Conservation (phyloP, 805 yeast species). For the Maudiozyma saulgeensis region DNA sequence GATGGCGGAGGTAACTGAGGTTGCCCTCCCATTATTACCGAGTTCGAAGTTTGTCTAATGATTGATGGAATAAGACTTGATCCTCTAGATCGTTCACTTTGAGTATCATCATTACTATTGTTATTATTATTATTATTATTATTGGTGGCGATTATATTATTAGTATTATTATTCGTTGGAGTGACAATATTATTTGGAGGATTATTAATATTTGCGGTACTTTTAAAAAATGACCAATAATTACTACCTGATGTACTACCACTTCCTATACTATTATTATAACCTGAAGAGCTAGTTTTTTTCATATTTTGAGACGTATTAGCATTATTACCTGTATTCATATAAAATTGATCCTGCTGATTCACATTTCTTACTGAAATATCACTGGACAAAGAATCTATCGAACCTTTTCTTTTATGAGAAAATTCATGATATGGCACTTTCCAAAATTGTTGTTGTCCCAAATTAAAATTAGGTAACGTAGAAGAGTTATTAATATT, state of each 20-base stretch:
- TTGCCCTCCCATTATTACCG: constrained; percentile 13
- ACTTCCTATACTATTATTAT: constrained; percentile 3
- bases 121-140: background rate
- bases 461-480: constrained; percentile 6
- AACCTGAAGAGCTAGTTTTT: background rate
- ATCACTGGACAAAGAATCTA: constrained; percentile 26
- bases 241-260: constrained; percentile 7
- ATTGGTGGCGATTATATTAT: background rate
- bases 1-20: constrained; percentile 10
- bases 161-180: background rate
- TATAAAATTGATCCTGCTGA: constrained; percentile 15
- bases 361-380: constrained; percentile 16
- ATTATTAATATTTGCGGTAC: constrained; percentile 4
- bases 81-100: constrained; percentile 15
- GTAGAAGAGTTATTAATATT: background rate
- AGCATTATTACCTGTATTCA: constrained; percentile 5
- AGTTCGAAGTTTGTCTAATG: constrained; percentile 13
- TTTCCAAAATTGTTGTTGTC: constrained; percentile 30
- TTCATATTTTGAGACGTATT: background rate
- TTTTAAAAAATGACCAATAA: constrained; percentile 19
- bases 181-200: background rate
- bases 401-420: constrained; percentile 24
- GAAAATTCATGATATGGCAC: constrained; percentile 29
- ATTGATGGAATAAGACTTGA: constrained; percentile 24
- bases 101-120: constrained; percentile 7